These are phyloP conservation scores for Starmerella bacillaris DNA, from an alignment of 805 yeast genomes.

Conservation along the genomic window DNA sequence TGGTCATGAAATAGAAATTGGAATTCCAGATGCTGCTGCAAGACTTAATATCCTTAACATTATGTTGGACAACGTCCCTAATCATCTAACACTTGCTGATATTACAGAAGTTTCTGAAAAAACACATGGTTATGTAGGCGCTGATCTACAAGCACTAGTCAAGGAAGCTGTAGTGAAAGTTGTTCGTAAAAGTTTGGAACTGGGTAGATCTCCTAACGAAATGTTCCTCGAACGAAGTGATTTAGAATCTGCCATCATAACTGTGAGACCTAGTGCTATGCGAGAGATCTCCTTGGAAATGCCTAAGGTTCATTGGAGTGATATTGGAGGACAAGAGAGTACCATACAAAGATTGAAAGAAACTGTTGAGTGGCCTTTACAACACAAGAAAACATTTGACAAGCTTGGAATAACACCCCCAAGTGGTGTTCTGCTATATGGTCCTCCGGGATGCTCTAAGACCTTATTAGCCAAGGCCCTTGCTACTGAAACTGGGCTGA, in stretches of 20 bases:
- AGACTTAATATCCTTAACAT: conserved; percentile 53
- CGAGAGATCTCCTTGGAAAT: conserved; percentile 83
- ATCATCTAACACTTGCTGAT: conserved; percentile 35
- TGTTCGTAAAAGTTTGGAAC: conserved; percentile 41
- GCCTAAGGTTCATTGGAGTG: conserved; percentile 86
- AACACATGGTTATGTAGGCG: conserved; percentile 97
- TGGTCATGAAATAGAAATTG: conserved; percentile 77
- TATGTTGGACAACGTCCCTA: conserved; percentile 44
- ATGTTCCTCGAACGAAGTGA: conserved; percentile 38
- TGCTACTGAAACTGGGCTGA: conserved; percentile 88
- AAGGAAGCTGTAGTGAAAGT: conserved; percentile 79
- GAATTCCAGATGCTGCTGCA: conserved; percentile 75
- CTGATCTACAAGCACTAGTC: conserved; percentile 74
- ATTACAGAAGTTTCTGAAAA: conserved; percentile 47
- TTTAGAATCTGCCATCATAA: conserved; percentile 51
- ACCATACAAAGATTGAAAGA: conserved; percentile 68
- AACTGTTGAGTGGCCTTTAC: conserved; percentile 80
- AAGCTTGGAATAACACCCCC: conserved; percentile 77
- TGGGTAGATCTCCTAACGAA: conserved; percentile 15
- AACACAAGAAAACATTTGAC: conserved; percentile 58
- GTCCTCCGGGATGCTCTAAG: conserved; percentile 97
- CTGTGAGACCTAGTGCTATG: conserved; percentile 93
- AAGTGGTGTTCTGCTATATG: conserved; percentile 78
- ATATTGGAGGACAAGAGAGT: conserved; percentile 86
- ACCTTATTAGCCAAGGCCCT: conserved; percentile 87